These are phyloP conservation scores for Sphaerosporella brunnea DNA, from an alignment of 495 filamentous ascomycete genomes.

Conservation along the genomic window DNA sequence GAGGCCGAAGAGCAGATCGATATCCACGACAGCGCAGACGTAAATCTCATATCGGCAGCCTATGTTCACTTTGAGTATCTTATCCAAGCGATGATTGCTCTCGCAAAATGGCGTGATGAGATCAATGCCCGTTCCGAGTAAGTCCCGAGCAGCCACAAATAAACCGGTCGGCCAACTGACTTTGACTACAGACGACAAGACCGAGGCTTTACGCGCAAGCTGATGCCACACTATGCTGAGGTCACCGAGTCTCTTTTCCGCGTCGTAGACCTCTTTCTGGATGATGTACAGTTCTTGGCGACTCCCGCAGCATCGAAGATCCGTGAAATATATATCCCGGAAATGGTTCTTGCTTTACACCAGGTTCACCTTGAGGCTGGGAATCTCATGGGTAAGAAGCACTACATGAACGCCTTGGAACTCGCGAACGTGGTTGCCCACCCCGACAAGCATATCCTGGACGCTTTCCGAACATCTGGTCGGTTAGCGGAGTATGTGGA, in stretches of 20 bases:
- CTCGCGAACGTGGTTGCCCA: slow-evolving; percentile 23
- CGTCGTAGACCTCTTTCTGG: slow-evolving; percentile 18
- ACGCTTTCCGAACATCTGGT: slow-evolving; percentile 15
- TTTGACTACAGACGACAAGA: slow-evolving; percentile 10
- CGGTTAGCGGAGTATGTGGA: slow-evolving; percentile 23
- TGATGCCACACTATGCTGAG: slow-evolving; percentile 9
- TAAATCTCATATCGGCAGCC: slow-evolving; percentile 8
- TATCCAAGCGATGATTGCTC: slow-evolving; percentile 17
- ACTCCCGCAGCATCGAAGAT: slow-evolving; percentile 8
- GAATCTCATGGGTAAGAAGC: slow-evolving; percentile 14
- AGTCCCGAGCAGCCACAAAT: too few relatives aligned
- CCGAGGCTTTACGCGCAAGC: slow-evolving; percentile 9
- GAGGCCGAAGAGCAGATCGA: neutral
- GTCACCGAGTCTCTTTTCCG: slow-evolving; percentile 2
- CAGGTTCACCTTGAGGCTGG: slow-evolving; percentile 23
- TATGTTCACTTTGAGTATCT: slow-evolving; percentile 21
- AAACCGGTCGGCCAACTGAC: too few relatives aligned
- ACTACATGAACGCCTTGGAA: slow-evolving; percentile 19
- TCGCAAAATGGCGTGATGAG: slow-evolving; percentile 20
- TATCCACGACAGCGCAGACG: slow-evolving; percentile 9
- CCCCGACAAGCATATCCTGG: slow-evolving; percentile 15
- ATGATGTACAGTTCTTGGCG: slow-evolving; percentile 9
- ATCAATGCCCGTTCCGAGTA: slow-evolving; percentile 5
- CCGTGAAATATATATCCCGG: slow-evolving; percentile 24
- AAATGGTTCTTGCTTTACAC: slow-evolving; percentile 22